phyloP scores from a whole-genome alignment of 176 grass and related monocot genomes.

The Raddia distichophylla region DNA sequence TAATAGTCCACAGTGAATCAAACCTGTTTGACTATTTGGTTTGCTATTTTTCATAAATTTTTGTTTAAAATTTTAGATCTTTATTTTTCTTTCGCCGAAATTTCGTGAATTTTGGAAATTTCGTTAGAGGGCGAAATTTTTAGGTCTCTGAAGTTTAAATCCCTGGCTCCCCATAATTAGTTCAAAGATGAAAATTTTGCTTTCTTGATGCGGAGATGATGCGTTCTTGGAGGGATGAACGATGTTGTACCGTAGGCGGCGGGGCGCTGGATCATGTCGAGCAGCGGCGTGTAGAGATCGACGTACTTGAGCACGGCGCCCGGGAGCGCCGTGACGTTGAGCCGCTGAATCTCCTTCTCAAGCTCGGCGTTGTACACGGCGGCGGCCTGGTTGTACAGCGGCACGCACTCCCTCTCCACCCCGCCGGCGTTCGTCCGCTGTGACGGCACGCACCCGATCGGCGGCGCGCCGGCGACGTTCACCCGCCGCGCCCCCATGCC shows the following conservation, averaged over 20 bases:
- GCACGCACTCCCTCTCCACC: constrained; percentile 59
- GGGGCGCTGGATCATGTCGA: constrained; percentile 74
- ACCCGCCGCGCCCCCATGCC: constrained; percentile 52
- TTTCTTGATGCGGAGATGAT: neutral
- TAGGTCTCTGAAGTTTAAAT: no score
- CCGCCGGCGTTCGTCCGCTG: constrained; percentile 82
- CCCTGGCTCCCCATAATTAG: no score
- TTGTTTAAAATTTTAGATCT: no score
- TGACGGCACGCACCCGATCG: constrained; percentile 85
- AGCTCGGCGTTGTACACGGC: constrained; percentile 63
- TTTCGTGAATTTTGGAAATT: no score
- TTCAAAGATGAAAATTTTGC: no score
- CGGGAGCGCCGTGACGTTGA: constrained; percentile 57
- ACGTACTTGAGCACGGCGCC: constrained; percentile 59
- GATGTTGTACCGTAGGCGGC: constrained; percentile 45
- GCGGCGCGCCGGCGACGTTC: constrained; percentile 53
- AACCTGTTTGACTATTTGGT: no score
- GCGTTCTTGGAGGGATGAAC: neutral
- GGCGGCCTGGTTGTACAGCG: constrained; percentile 76
- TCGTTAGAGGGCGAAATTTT: no score
- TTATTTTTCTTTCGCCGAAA: no score
- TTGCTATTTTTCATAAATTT: no score
- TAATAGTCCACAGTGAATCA: no score
- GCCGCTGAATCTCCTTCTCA: constrained; percentile 60
- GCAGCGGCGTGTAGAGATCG: constrained; percentile 67